Base-by-base conservation (phyloP, 805 yeast genomes). In the Lipomyces yamadae region DNA sequence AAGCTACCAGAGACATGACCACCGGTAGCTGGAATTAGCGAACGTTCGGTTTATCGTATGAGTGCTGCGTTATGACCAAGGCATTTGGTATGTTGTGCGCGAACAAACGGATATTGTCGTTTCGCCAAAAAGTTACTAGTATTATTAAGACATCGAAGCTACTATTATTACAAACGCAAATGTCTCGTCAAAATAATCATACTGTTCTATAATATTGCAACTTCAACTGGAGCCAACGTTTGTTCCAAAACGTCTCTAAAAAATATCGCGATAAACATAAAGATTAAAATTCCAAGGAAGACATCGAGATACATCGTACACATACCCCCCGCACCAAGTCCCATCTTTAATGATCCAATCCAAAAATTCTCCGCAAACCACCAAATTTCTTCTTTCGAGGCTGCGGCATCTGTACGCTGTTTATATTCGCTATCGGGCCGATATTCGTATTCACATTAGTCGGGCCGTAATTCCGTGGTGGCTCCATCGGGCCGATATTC, bases 321-420 rank as follows among this genome's bases (percentile, higher is more conserved):
- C 48, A 42, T 13, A 10, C 2, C 10, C 13, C 48, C 48, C 15
- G 8, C 18, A 3, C 13, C 34, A 24, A 24, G 24, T 24, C 24
- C 24, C 24, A 24, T 24, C 24, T 24, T 54, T 37, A 67, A 15
- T 58, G 58, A 24, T 58, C 39, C 13, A 67, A 29, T 39, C 60
- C 53, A 35, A 67, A 65, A 54, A 65, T 2, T 48, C 56, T 67
- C 18, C 68, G 50, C 54, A 67, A 48, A 34, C 62, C 64, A 5
- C 61, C 62, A 32, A 67, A 67, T 45, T 67, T 65, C 45, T 64
- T 67, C 64, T 65, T 67, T 52, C 62, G 64, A 3, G 63, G 34
- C 68, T 55, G 55, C 53, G 58, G 64, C 48, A 59, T 59, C 57
- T 15, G 18, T 4, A 59, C 54, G 37, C 60, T 29, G 4, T 45